These are phyloP conservation scores for Parastagonospora avenae DNA, from an alignment of 2,329 filamentous ascomycete species.

Conservation along the genomic window DNA sequence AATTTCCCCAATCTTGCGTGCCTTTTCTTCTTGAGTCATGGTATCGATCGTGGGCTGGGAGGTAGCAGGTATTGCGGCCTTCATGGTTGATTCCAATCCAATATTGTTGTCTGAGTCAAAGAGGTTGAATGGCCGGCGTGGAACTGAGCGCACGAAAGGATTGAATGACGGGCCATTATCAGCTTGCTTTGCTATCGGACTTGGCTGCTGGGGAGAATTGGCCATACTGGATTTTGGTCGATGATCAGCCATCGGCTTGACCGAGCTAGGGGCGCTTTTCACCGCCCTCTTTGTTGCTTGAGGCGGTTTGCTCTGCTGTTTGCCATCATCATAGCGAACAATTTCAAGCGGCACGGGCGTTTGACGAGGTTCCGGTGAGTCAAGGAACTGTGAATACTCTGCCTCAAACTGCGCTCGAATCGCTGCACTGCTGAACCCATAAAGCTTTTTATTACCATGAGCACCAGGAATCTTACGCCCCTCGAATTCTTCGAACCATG, in stretches of 20 bases:
- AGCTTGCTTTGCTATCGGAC: background rate
- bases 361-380: background rate
- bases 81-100: background rate
- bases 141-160: slow-evolving; percentile 7
- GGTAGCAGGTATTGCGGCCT: slow-evolving; percentile 9
- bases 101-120: background rate
- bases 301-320: background rate
- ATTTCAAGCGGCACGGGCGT: background rate
- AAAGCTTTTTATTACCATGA: slow-evolving; percentile 2
- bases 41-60: slow-evolving; percentile 11
- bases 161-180: background rate
- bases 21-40: slow-evolving; percentile 27
- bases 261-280: background rate
- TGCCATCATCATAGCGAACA: too few relatives aligned
- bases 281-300: background rate
- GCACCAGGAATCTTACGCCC: slow-evolving; percentile 1
- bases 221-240: background rate
- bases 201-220: too few relatives aligned
- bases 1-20: slow-evolving; percentile 30
- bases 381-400: slow-evolving; percentile 3
- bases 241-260: background rate
- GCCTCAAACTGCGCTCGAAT: background rate
- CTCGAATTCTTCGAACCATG: slow-evolving; percentile 14
- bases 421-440: slow-evolving; percentile 1
- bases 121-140: background rate